Evolutionary conservation across 2,329 filamentous ascomycete species (phyloP).

Genomic region (Diplodia sapinea): DNA sequence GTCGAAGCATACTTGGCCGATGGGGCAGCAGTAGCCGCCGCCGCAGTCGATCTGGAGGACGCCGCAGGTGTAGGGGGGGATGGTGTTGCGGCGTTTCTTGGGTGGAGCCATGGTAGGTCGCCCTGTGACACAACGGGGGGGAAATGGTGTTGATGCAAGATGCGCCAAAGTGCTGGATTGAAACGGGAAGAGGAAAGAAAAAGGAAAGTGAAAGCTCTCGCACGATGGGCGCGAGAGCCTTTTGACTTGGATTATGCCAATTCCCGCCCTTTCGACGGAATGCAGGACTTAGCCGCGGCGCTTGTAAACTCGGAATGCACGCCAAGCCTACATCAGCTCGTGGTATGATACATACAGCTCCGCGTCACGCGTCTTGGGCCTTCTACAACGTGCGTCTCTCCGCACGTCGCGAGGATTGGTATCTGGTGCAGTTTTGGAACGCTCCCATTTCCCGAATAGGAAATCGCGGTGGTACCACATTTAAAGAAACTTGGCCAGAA

Average conservation of each 20-base stretch:
- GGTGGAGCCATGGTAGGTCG: neutral
- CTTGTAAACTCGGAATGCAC: neutral
- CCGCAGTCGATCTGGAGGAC: conserved; percentile 5
- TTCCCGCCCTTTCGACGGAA: neutral
- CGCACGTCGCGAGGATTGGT: too few relatives aligned
- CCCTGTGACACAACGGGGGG: neutral
- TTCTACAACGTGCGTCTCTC: neutral
- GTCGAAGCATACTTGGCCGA: neutral
- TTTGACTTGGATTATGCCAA: neutral
- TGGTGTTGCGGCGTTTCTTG: too few relatives aligned
- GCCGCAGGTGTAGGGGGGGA: neutral
- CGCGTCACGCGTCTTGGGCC: neutral
- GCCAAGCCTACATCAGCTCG: neutral
- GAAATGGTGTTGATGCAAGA: neutral
- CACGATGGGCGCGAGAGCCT: neutral
- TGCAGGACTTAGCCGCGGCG: conserved; percentile 1
- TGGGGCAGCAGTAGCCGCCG: conserved; percentile 14
- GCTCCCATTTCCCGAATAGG: neutral
- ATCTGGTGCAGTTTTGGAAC: neutral
- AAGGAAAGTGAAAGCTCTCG: neutral
- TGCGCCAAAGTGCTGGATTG: neutral
- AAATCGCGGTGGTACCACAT: too few relatives aligned
- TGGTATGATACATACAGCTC: neutral
- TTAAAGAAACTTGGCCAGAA: too few relatives aligned
- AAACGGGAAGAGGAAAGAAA: neutral